Evolutionary conservation across 2,329 filamentous ascomycete species (phyloP).

Genomic region (Thelonectria blattea): DNA sequence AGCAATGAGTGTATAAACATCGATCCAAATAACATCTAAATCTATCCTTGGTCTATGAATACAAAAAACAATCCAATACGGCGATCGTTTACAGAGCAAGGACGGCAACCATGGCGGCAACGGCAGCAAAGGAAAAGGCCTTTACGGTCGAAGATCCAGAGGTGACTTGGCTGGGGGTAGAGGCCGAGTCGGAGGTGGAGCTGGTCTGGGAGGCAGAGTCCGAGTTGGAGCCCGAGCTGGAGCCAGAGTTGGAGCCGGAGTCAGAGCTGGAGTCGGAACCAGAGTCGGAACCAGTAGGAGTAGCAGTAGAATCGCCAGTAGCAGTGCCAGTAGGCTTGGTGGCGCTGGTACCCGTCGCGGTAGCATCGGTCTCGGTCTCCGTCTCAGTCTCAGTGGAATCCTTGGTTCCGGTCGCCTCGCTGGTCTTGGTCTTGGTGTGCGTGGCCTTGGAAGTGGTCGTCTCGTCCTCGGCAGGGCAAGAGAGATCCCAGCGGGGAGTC

Average conservation of each 20-base stretch:
- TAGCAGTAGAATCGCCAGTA: constrained; percentile 16
- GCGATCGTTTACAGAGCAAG: constrained; percentile 36
- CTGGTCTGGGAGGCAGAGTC: constrained; percentile 6
- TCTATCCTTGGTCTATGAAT: constrained; percentile 41
- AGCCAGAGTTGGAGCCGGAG: constrained; percentile 1
- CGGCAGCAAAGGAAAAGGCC: constrained; percentile 25
- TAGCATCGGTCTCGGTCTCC: constrained; percentile 3
- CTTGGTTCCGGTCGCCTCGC: constrained; percentile 20
- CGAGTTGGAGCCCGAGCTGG: constrained; percentile 9
- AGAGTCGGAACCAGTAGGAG: constrained; percentile 9
- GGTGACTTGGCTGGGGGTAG: constrained; percentile 25
- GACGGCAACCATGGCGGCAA: constrained; percentile 32
- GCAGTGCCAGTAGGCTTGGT: constrained; percentile 19
- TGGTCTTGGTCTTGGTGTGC: constrained; percentile 21
- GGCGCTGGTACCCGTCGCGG: constrained; percentile 19
- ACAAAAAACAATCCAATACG: constrained; percentile 39
- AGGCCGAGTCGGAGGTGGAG: constrained; percentile 8
- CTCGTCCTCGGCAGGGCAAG: constrained; percentile 46
- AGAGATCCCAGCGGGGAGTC: constrained; percentile 58
- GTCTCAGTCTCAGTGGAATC: constrained; percentile 14
- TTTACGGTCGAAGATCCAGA: constrained; percentile 29
- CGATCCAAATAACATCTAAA: constrained; percentile 30
- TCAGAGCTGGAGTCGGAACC: too few relatives aligned
- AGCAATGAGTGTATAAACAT: constrained; percentile 5
- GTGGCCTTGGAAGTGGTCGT: constrained; percentile 27